A percentile compares a stretch with the other conserved stretches of the same genome.
Conservation (phyloP, 495 filamentous ascomycete species). For the Penicillium subrubescens region DNA sequence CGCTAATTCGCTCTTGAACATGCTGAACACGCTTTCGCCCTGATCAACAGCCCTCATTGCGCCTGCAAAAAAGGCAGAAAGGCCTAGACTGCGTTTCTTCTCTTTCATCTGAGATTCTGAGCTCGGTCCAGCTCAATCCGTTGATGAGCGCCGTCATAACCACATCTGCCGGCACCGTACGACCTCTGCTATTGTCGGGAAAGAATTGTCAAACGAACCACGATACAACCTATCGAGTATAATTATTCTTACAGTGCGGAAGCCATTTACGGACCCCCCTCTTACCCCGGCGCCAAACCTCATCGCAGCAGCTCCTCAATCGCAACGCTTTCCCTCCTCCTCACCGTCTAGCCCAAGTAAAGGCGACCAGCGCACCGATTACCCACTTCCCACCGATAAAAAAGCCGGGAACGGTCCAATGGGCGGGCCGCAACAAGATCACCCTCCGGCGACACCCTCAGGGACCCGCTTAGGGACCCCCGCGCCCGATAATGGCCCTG, state of each 20-base stretch:
- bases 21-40: slow-evolving; percentile 7
- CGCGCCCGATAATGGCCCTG: slow-evolving; percentile 23
- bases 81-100: not conserved
- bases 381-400: slow-evolving; percentile 26
- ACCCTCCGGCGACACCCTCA: slow-evolving; percentile 19
- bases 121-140: not conserved
- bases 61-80: slow-evolving; percentile 4
- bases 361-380: slow-evolving; percentile 19
- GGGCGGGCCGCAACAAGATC: slow-evolving; percentile 18
- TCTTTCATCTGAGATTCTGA: not conserved
- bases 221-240: not conserved
- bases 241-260: not conserved
- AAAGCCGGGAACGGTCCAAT: slow-evolving; percentile 27
- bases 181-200: not conserved
- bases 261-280: slow-evolving; percentile 22
- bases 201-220: not conserved
- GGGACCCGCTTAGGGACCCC: slow-evolving; percentile 30
- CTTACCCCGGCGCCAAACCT: slow-evolving; percentile 17
- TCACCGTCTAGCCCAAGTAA: slow-evolving; percentile 21
- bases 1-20: slow-evolving; percentile 14
- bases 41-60: slow-evolving; percentile 15
- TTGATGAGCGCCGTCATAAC: slow-evolving; percentile 4
- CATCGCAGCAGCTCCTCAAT: slow-evolving; percentile 6
- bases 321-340: slow-evolving; percentile 12
- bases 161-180: not conserved